Evolutionary conservation across 192 early-diverging fungal species (phyloP).

Genomic region (Entrophospora sp.): DNA sequence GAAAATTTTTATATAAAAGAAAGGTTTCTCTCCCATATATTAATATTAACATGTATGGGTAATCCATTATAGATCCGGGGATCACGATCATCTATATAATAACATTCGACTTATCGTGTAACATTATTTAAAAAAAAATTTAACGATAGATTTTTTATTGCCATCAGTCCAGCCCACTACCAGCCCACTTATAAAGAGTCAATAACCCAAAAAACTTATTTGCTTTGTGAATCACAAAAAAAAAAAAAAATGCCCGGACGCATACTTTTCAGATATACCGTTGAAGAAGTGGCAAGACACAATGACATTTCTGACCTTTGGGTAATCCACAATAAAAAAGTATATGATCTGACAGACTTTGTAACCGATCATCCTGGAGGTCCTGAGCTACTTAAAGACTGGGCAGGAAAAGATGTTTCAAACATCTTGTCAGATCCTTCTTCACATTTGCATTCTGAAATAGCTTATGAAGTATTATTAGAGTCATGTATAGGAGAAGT

Average conservation of each 20-base stretch:
- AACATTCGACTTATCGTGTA: too few species aligned
- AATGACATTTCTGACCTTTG: slow-evolving; percentile 64
- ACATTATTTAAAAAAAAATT: too few species aligned
- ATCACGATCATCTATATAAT: too few species aligned
- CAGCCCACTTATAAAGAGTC: too few species aligned
- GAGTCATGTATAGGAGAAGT: slow-evolving; percentile 70
- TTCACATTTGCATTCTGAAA: slow-evolving; percentile 71
- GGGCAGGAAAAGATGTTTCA: slow-evolving; percentile 80
- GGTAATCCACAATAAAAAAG: slow-evolving; percentile 70
- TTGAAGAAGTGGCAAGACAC: slow-evolving; percentile 66
- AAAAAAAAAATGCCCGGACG: slow-evolving; percentile 13
- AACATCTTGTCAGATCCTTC: slow-evolving; percentile 66
- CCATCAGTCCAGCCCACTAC: too few species aligned
- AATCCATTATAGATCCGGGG: too few species aligned
- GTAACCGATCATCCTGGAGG: slow-evolving; percentile 90
- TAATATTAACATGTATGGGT: too few species aligned
- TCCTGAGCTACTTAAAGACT: slow-evolving; percentile 76
- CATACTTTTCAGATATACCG: slow-evolving; percentile 28
- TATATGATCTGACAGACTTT: slow-evolving; percentile 86
- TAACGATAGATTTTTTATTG: too few species aligned
- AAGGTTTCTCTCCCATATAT: too few species aligned
- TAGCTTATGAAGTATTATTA: slow-evolving; percentile 79
- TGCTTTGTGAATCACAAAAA: too few species aligned
- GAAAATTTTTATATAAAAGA: too few species aligned
- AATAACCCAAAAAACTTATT: too few species aligned